Evolutionary conservation across 345 rosid genomes (phyloP).

Genomic region (Citrus australasica): DNA sequence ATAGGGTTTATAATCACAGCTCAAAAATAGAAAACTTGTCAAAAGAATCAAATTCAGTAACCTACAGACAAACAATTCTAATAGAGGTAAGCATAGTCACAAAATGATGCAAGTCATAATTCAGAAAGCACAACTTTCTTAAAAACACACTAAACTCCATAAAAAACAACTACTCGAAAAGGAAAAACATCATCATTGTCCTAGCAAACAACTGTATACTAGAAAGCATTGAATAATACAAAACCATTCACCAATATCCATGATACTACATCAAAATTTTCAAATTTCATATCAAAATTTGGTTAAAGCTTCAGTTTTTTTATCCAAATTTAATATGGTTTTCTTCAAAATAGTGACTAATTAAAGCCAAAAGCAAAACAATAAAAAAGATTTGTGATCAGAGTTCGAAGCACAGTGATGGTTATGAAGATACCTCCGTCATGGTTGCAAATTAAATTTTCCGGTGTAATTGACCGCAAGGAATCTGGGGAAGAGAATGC

Average conservation of each 20-base stretch:
- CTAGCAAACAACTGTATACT: neutral
- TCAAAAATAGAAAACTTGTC: neutral
- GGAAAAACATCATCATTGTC: neutral
- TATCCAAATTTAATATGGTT: neutral
- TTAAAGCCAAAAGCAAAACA: too few relatives aligned
- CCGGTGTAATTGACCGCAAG: constrained; percentile 6
- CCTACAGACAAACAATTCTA: neutral
- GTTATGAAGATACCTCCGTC: constrained; percentile 58
- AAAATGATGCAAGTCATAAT: neutral
- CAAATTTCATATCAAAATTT: neutral
- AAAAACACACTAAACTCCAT: too few relatives aligned
- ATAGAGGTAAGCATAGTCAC: neutral
- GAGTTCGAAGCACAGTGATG: neutral
- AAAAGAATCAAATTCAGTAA: neutral
- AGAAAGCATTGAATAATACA: neutral
- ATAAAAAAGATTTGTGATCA: too few relatives aligned
- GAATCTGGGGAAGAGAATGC: neutral
- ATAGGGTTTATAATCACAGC: neutral
- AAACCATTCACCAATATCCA: neutral
- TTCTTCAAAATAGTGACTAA: neutral
- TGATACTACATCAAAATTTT: neutral
- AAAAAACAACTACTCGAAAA: too few relatives aligned
- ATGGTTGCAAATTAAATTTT: constrained; percentile 31
- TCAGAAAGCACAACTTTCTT: neutral
- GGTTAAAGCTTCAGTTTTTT: neutral